phyloP scores from a whole-genome alignment of 2,329 filamentous ascomycete species.

The Curvularia hawaiiensis region DNA sequence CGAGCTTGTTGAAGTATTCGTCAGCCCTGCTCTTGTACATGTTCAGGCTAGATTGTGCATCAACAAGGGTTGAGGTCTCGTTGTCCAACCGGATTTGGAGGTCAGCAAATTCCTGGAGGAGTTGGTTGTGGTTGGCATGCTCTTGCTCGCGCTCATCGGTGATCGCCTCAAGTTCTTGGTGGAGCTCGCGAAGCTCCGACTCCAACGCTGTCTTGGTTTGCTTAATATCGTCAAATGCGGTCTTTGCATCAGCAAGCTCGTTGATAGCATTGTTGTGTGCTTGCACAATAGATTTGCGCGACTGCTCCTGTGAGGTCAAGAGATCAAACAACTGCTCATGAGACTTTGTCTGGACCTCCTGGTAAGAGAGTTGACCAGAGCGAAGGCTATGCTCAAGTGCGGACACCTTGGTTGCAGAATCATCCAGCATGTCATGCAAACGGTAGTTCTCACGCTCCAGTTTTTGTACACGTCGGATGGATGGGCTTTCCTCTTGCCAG shows the following conservation, averaged over 20 bases:
- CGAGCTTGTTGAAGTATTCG: conserved; percentile 96
- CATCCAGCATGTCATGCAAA: conserved; percentile 91
- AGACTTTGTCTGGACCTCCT: conserved; percentile 89
- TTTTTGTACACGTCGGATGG: conserved; percentile 81
- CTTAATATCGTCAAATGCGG: conserved; percentile 84
- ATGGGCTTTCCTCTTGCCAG: conserved; percentile 76
- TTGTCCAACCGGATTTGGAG: conserved; percentile 91
- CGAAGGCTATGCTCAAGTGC: conserved; percentile 84
- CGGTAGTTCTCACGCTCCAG: conserved; percentile 90
- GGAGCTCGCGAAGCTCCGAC: conserved; percentile 83
- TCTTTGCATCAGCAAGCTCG: conserved; percentile 85
- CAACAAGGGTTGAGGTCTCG: conserved; percentile 81
- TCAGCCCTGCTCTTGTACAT: conserved; percentile 92
- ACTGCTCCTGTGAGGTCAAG: conserved; percentile 91
- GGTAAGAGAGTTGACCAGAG: conserved; percentile 83
- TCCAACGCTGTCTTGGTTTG: conserved; percentile 80
- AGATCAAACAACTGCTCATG: conserved; percentile 94
- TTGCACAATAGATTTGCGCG: conserved; percentile 78
- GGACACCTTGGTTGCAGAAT: conserved; percentile 91
- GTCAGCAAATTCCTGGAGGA: conserved; percentile 91
- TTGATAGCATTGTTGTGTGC: conserved; percentile 84
- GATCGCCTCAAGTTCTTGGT: conserved; percentile 83
- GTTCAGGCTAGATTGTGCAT: conserved; percentile 81
- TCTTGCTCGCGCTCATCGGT: conserved; percentile 82
- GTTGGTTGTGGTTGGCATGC: conserved; percentile 80